Percentiles rank a stretch among this genome's conserved stretches.
Evolutionary conservation across 768 basidiomycete genomes (phyloP).

Genomic region (Dendrothele bispora): DNA sequence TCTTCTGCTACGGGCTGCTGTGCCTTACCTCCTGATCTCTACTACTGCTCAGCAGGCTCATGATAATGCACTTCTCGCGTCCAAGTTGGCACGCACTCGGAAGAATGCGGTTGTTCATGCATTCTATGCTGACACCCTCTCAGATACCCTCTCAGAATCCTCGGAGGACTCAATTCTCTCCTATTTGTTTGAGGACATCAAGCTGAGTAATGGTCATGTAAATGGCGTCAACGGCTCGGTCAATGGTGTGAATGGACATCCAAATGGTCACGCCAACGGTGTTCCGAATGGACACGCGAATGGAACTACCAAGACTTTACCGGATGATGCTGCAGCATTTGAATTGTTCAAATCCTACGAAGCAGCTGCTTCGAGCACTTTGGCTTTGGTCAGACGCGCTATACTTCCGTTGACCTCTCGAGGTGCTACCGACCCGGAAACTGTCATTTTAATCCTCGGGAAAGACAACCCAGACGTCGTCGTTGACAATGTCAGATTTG

Average conservation of each 20-base stretch:
- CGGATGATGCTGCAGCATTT: constrained; percentile 8
- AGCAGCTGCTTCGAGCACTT: constrained; percentile 63
- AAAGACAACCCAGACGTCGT: constrained; percentile 37
- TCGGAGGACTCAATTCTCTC: constrained; percentile 57
- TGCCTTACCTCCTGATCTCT: constrained; percentile 83
- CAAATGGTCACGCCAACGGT: constrained; percentile 2
- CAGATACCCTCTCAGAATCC: constrained; percentile 47
- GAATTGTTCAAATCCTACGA: constrained; percentile 62
- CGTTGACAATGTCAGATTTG: constrained; percentile 60
- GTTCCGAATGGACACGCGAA: constrained; percentile 20
- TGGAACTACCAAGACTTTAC: constrained; percentile 20
- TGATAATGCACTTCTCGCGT: constrained; percentile 86
- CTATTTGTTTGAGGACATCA: constrained; percentile 58
- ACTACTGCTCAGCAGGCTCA: constrained; percentile 78
- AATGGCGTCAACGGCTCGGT: constrained; percentile 33
- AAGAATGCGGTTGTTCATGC: constrained; percentile 82
- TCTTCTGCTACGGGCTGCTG: constrained; percentile 72
- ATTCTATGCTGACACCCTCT: constrained; percentile 54
- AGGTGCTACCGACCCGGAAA: constrained; percentile 59
- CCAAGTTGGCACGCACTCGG: constrained; percentile 70
- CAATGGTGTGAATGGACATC: constrained; percentile 1
- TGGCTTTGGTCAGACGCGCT: constrained; percentile 60
- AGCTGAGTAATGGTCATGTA: constrained; percentile 32
- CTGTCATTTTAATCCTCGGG: constrained; percentile 74
- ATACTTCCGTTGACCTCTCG: constrained; percentile 52